These are phyloP conservation scores for Raffaelea deltoideospora DNA, from an alignment of 2,329 filamentous ascomycete species.

Conservation along the genomic window DNA sequence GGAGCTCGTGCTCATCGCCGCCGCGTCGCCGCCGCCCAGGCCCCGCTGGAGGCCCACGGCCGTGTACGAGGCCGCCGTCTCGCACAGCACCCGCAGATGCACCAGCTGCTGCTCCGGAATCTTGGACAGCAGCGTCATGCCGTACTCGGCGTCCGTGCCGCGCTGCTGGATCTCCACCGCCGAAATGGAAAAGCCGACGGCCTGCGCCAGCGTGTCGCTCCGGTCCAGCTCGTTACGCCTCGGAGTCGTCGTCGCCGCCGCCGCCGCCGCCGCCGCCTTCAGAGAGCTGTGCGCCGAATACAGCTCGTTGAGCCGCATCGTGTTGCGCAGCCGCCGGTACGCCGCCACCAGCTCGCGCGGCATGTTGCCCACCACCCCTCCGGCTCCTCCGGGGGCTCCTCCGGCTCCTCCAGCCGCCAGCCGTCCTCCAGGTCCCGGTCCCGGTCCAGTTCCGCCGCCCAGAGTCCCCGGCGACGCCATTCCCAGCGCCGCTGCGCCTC, in stretches of 20 bases:
- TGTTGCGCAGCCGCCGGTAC: conserved; percentile 45
- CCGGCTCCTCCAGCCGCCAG: neutral
- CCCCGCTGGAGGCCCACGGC: conserved; percentile 56
- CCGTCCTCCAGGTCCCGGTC: neutral
- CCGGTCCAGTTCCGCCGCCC: neutral
- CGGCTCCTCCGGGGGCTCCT: neutral
- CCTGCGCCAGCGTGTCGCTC: conserved; percentile 45
- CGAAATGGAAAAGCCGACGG: conserved; percentile 73
- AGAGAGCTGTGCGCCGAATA: conserved; percentile 20
- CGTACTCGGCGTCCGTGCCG: conserved; percentile 59
- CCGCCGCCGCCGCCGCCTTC: neutral
- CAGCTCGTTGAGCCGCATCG: conserved; percentile 40
- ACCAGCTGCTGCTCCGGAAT: conserved; percentile 74
- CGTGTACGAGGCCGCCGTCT: conserved; percentile 77
- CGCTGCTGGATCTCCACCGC: conserved; percentile 85
- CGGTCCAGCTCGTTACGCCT: conserved; percentile 32
- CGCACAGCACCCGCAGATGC: conserved; percentile 74
- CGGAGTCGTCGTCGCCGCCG: conserved; percentile 11
- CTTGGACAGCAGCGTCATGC: conserved; percentile 64
- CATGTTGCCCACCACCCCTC: too few species aligned
- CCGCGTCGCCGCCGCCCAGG: too few species aligned
- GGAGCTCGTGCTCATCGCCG: too few species aligned
- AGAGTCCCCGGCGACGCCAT: too few species aligned
- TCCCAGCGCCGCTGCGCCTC: too few species aligned
- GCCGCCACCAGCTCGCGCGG: conserved; percentile 41